These are phyloP conservation scores for Colletotrichum lupini DNA, from an alignment of 2,329 filamentous ascomycete genomes.

Conservation along the genomic window DNA sequence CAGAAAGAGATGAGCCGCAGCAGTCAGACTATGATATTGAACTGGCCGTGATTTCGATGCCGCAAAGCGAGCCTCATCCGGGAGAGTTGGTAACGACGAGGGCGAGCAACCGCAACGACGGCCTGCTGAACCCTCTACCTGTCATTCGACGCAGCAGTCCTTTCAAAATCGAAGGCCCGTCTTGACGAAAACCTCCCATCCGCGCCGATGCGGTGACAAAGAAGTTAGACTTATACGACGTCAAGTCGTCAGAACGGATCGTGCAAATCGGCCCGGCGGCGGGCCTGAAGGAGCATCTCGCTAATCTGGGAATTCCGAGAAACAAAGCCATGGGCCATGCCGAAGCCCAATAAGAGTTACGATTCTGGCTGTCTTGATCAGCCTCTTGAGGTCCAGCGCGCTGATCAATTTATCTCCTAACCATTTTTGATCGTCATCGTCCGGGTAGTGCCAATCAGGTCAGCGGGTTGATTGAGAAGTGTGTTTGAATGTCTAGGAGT, in stretches of 20 bases:
- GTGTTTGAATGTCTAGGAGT: too few relatives aligned
- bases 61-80: not conserved
- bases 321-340: not conserved
- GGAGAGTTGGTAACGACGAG: not conserved
- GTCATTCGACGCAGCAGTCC: conserved; percentile 13
- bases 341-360: too few relatives aligned
- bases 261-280: too few relatives aligned
- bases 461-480: too few relatives aligned
- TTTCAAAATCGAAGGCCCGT: not conserved
- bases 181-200: not conserved
- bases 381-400: too few relatives aligned
- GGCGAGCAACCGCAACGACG: not conserved
- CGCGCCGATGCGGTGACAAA: not conserved
- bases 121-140: not conserved
- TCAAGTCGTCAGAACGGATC: too few relatives aligned
- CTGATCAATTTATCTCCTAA: too few relatives aligned
- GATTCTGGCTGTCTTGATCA: too few relatives aligned
- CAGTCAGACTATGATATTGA: conserved; percentile 23
- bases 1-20: conserved; percentile 14
- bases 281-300: too few relatives aligned
- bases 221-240: not conserved
- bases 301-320: not conserved
- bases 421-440: too few relatives aligned
- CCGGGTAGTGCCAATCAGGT: too few relatives aligned
- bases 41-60: conserved; percentile 2